Evolutionary conservation across 108 stramenopile species (phyloP).

Genomic region (Fragilariopsis cylindrus): DNA sequence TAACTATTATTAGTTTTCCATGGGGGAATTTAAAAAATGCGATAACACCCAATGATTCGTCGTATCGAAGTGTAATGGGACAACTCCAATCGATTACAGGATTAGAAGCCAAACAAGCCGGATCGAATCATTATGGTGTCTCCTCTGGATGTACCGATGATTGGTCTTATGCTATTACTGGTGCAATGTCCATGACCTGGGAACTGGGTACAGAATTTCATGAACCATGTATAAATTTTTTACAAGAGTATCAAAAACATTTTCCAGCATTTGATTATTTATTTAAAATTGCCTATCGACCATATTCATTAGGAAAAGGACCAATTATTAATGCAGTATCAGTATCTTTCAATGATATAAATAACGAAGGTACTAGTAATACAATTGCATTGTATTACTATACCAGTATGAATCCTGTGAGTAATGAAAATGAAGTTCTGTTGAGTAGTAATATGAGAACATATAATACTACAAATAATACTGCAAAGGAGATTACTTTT

Average conservation of each 20-base stretch:
- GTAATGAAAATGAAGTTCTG: too few species aligned
- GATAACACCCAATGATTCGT: conserved; percentile 35
- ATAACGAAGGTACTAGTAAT: too few species aligned
- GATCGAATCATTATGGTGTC: conserved; percentile 29
- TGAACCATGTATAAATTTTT: conserved; percentile 44
- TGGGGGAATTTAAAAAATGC: conserved; percentile 42
- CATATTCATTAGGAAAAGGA: conserved; percentile 40
- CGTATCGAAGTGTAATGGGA: conserved; percentile 29
- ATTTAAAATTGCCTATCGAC: conserved; percentile 35
- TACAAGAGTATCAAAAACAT: conserved; percentile 26
- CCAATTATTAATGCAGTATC: conserved; percentile 29
- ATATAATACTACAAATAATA: too few species aligned
- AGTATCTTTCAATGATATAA: too few species aligned
- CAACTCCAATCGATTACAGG: conserved; percentile 36
- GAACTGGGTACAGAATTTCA: conserved; percentile 54
- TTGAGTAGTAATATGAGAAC: too few species aligned
- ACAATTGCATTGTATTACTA: too few species aligned
- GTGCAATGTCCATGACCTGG: conserved; percentile 47
- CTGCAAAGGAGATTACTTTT: too few species aligned
- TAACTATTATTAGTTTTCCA: conserved; percentile 35
- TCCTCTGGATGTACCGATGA: conserved; percentile 42
- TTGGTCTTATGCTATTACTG: conserved; percentile 41
- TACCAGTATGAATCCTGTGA: too few species aligned
- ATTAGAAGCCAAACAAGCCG: conserved; percentile 31
- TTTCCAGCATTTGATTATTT: conserved; percentile 43